Evolutionary conservation across 106 monocot genomes (phyloP), one percentile per base, ranked within the genome.

Genomic region (Dactylorhiza incarnata): DNA sequence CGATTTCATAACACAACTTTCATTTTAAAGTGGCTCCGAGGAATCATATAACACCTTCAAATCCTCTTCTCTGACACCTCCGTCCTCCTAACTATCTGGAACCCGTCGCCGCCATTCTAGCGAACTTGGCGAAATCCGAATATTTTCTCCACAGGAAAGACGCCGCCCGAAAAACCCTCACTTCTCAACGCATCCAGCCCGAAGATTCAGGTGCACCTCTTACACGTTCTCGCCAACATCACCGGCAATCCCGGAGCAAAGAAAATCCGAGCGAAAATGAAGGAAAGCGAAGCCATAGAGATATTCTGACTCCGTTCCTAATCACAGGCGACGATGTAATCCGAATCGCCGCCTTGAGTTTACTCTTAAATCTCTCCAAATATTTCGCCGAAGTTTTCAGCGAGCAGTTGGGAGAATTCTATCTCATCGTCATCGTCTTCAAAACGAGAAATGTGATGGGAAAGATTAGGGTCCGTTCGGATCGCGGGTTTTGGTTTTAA

Each of bases 1-100:
- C n/a, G n/a, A n/a, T n/a, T n/a, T n/a, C n/a, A n/a, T n/a, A n/a
- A n/a, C n/a, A n/a, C n/a, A n/a, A 2, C 2, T 0, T 29, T 29
- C 29, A 29, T 29, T 29, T 29, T 29, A 29, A 29, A 29, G 29
- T 29, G 29, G 29, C 29, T 1, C 0, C 0, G 29, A 29, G 89
- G 89, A 12, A 82, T 92, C 16, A 54, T 89, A 9, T 20, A 74
- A 56, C 84, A 85, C 19, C 82, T 95, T 76, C 95, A 92, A 49
- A 79, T 89, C 17, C 89, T 95, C 2, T 95, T 89, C 75, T 95
- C 95, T 12, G 95, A 92, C 20, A 95, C 95, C 9, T 95, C 95
- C 1, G 95, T 95, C 43, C 63, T 87, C 15, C 77, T 89, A 82
- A 89, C 89, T 71, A 85, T 95, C 22, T 72, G 23, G 92, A 87